A percentile compares a stretch with the other conserved stretches of the same genome.
Conservation (phyloP, 23 red algal genomes). For the Gracilariopsis chorda region DNA sequence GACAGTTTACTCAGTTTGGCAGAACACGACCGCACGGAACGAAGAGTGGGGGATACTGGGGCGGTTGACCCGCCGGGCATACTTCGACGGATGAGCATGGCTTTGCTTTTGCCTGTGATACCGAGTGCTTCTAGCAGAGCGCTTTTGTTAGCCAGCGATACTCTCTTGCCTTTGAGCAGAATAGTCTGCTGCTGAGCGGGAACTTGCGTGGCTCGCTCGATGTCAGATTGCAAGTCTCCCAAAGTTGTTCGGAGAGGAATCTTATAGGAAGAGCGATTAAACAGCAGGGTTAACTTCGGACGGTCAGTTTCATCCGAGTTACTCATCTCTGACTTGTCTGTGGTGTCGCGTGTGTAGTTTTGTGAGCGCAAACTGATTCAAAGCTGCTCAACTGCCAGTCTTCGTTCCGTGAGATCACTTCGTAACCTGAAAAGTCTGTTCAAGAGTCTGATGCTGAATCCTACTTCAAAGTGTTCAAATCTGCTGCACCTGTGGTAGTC, state of each 20-base stretch:
- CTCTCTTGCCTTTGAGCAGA: neutral
- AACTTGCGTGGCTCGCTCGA: neutral
- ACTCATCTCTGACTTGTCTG: too few species aligned
- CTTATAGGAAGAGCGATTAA: neutral
- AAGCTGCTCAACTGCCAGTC: neutral
- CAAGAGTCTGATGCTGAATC: too few species aligned
- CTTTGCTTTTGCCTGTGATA: neutral
- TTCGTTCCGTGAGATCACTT: too few species aligned
- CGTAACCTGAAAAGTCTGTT: too few species aligned
- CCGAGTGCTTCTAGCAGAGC: neutral
- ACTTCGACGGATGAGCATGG: neutral
- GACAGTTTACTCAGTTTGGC: neutral
- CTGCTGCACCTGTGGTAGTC: too few species aligned
- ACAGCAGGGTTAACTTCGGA: neutral
- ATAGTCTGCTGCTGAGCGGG: neutral
- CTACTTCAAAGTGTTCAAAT: too few species aligned
- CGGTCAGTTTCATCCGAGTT: too few species aligned
- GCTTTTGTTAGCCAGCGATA: neutral
- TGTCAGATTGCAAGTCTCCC: constrained; percentile 2
- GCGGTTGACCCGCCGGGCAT: neutral
- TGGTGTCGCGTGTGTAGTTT: too few species aligned
- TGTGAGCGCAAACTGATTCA: neutral
- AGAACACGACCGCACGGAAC: neutral
- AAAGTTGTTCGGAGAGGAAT: neutral
- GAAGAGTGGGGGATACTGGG: neutral